Conservation (phyloP, 257 asterid genomes). For the Eucommia ulmoides region DNA sequence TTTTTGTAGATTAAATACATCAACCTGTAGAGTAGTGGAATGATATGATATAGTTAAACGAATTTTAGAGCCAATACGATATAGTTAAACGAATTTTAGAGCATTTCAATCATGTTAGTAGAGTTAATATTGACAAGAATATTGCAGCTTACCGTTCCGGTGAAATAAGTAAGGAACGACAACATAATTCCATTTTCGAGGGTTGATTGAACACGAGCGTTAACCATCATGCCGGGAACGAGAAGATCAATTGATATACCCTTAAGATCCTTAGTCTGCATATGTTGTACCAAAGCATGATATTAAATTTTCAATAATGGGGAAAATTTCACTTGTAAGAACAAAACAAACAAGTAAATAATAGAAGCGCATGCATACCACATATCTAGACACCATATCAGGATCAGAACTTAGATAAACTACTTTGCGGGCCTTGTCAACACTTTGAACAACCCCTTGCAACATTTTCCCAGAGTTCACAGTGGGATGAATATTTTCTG, state of each 20-base stretch:
- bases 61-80: too few species aligned
- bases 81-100: slow-evolving; percentile 5
- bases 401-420: slow-evolving; percentile 68
- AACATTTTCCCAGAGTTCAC: slow-evolving; percentile 49
- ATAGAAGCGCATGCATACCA: slow-evolving; percentile 59
- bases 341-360: not conserved
- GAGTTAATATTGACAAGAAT: slow-evolving; percentile 5
- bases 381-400: slow-evolving; percentile 49
- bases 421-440: slow-evolving; percentile 65
- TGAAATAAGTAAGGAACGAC: slow-evolving; percentile 82
- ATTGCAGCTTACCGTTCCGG: slow-evolving; percentile 78
- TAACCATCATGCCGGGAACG: slow-evolving; percentile 98
- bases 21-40: slow-evolving; percentile 45
- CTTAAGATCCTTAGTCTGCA: slow-evolving; percentile 88
- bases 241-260: slow-evolving; percentile 93
- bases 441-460: slow-evolving; percentile 71
- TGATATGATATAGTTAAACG: slow-evolving; percentile 2
- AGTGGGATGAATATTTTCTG: slow-evolving; percentile 33
- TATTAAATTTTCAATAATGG: too few species aligned
- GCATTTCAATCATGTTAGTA: slow-evolving; percentile 3
- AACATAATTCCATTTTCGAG: slow-evolving; percentile 85
- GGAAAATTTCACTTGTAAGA: not conserved
- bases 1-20: slow-evolving; percentile 58
- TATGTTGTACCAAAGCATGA: too few species aligned
- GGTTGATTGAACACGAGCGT: slow-evolving; percentile 71